Conservation (phyloP, 345 rosid genomes). For the Salix viminalis region DNA sequence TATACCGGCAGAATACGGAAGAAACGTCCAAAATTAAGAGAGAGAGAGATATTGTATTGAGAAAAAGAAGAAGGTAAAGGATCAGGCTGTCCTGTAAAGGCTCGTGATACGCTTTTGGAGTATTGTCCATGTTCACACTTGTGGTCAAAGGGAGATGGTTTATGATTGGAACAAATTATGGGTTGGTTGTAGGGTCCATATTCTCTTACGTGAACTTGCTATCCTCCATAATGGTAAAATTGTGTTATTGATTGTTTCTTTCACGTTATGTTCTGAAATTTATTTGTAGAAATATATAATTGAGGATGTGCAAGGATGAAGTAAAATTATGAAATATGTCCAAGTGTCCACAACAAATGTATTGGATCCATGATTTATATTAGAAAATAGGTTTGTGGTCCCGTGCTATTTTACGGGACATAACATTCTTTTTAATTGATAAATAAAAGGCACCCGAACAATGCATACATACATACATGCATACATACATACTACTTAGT, state of each 20-base stretch:
- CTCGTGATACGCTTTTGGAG: slow-evolving; percentile 45
- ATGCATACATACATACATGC: too few species aligned
- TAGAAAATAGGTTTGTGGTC: too few species aligned
- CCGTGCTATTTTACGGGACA: too few species aligned
- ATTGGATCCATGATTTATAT: too few species aligned
- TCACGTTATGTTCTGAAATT: background rate
- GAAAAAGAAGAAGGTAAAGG: background rate
- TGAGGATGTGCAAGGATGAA: background rate
- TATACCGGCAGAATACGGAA: background rate
- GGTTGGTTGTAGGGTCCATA: slow-evolving; percentile 16
- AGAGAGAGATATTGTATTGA: too few species aligned
- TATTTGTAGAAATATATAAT: background rate
- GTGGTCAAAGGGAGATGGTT: background rate
- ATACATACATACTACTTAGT: too few species aligned
- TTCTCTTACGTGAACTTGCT: slow-evolving; percentile 14
- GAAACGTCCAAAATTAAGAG: too few species aligned
- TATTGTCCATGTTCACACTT: slow-evolving; percentile 16
- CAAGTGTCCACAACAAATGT: too few species aligned
- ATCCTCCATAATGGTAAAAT: background rate
- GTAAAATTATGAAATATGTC: background rate
- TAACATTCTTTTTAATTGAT: too few species aligned
- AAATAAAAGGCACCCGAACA: too few species aligned
- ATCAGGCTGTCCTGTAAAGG: slow-evolving; percentile 32
- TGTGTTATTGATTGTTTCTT: background rate
- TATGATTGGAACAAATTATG: background rate